Evolutionary conservation across 192 early-diverging fungal genomes (phyloP), one percentile per base, ranked within the genome.

Genomic region (Podila epigama): DNA sequence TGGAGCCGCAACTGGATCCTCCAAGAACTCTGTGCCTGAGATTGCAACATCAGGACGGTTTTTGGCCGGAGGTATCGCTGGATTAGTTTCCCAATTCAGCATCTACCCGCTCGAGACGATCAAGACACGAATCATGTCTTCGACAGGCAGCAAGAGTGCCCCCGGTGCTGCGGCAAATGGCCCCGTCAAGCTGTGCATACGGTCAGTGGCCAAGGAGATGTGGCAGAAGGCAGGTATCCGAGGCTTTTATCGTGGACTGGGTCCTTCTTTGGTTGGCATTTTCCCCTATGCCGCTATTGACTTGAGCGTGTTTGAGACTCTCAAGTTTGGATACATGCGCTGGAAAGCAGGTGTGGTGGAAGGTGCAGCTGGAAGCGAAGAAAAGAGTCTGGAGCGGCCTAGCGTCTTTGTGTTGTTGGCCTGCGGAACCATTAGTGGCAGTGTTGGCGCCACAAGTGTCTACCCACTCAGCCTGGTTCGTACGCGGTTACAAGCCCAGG

Each of bases 401-500:
- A 84, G 78, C 39, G 82, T 85, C 16, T 75, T 84, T 58, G 70
- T 85, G 6, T 59, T 91, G 18, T 84, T 89, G 77, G 84, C 77
- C 0, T 90, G 87, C 64, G 92, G 92, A 33, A 90, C 86, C 68
- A 69, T 92, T 11, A 89, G 87, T 58, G 89, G 88, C 28, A 83
- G 85, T 22, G 84, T 87, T 54, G 92, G 89, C 8, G 90, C 91
- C 7, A 82, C 86, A 3, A 80, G 88, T 56, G 89, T 92, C 31
- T 94, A 94, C 75, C 92, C 92, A n/a, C 69, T 94, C 31, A 84
- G 83, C 50, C 81, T 93, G 58, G 81, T 93, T 28, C 71, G 92
- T 32, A 93, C 92, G 25, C 82, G 91, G 78, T 68, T 94, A 59
- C 92, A 94, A 83, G 90, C 91, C 13, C 92, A 94, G 71, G 91